Evolutionary conservation across 1,139 yeast genomes (phyloP), one percentile per base, ranked within the genome.

Genomic region (Nakaseomyces kungkrabaensis): DNA sequence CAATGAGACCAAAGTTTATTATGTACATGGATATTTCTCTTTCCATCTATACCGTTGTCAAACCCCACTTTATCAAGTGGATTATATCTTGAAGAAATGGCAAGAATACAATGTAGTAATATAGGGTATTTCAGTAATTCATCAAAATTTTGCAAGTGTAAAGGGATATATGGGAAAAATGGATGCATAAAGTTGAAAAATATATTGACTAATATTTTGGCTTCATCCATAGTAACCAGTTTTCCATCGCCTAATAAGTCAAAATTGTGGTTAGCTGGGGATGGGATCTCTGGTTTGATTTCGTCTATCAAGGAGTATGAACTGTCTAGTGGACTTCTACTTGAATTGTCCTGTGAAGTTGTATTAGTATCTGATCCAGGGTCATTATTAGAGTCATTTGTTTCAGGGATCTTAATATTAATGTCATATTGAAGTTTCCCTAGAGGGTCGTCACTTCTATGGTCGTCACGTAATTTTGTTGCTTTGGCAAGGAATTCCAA

Each of bases 121-220:
- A 89, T 80, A 0, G 96, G 96, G 67, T 85, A 85, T 5, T 83
- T 83, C 0, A 89, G 81, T 42, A 90, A 68, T 6, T 76, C 78
- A 47, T 78, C 77, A 0, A 87, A 78, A 48, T 79, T 74, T 51
- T 83, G 92, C 44, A 89, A 65, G 54, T 82, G 86, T 36, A 75
- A 72, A 1, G 96, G 96, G 37, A 90, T 76, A 60, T 82, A 86
- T 0, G 97, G 97, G 67, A 85, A 89, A 64, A 81, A 90, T 1
- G 96, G 96, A 63, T 87, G 95, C 81, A 90, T 77, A 4, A 88
- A 79, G 8, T 79, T 68, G 64, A 87, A 87, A 65, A 86, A 90
- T 49, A 82, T 70, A 45, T 76, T 72, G 32, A 88, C 78, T 36
- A 87, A 69, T 48, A 71, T 67, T 50, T 74, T 76, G 0, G 95